Conservation (phyloP, 225 moss, liverwort and hornwort genomes). For the Pseudoscleropodium purum region DNA sequence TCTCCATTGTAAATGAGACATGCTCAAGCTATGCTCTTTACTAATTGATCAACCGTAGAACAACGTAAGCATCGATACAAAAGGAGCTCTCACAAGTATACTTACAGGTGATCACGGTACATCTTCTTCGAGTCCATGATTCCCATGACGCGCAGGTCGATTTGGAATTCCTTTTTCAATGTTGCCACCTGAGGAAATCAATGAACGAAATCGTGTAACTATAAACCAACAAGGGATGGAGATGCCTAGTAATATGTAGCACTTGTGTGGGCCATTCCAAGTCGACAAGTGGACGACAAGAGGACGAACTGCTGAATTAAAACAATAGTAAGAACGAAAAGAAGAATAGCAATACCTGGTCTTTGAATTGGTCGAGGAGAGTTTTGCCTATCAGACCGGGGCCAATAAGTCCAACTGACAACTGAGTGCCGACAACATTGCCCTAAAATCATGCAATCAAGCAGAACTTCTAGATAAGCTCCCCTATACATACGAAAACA, state of each 20-base stretch:
- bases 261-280: not conserved
- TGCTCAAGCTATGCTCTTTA: not conserved
- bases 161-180: constrained; percentile 72
- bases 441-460: constrained; percentile 12
- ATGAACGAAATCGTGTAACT: not conserved
- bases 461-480: not conserved
- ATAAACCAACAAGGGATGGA: not conserved
- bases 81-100: not conserved
- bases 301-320: not conserved
- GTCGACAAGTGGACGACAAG: too few species aligned
- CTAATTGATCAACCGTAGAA: not conserved
- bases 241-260: not conserved
- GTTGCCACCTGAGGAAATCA: constrained; percentile 38
- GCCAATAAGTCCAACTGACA: constrained; percentile 86
- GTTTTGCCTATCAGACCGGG: constrained; percentile 86
- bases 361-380: constrained; percentile 67
- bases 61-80: not conserved
- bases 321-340: not conserved
- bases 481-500: not conserved
- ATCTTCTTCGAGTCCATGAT: constrained; percentile 68
- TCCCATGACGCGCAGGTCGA: constrained; percentile 88
- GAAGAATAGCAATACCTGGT: constrained; percentile 43
- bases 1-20: not conserved
- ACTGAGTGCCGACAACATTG: constrained; percentile 40
- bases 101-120: constrained; percentile 86